Evolutionary conservation across 163 green algal species (phyloP).

Genomic region (Scenedesmus sp.): DNA sequence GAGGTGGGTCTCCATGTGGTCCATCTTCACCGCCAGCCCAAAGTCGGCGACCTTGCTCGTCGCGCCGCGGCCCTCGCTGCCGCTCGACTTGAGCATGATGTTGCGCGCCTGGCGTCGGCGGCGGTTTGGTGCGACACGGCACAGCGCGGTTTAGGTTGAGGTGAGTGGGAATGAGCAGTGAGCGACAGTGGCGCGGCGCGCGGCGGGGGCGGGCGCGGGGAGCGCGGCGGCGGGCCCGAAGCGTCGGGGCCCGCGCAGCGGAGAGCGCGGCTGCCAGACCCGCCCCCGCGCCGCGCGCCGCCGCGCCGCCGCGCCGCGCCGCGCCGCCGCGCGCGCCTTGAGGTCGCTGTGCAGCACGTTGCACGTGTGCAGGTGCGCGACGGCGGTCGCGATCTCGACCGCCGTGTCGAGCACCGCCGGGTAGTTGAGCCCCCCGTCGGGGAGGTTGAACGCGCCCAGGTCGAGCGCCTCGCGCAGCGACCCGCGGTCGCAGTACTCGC

Average conservation of each 20-base stretch:
- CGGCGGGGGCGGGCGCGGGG: too few relatives aligned
- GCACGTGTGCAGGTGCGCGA: slow-evolving; percentile 32
- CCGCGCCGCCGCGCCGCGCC: too few relatives aligned
- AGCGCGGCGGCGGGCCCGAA: too few relatives aligned
- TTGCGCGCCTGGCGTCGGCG: slow-evolving; percentile 50
- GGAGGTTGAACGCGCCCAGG: slow-evolving; percentile 46
- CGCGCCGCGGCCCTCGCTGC: slow-evolving; percentile 65
- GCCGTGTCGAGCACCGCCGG: slow-evolving; percentile 43
- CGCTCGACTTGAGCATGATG: slow-evolving; percentile 64
- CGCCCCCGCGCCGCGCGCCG: too few relatives aligned
- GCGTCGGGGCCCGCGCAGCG: too few relatives aligned
- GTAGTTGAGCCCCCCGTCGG: slow-evolving; percentile 28
- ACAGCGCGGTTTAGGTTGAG: too few relatives aligned
- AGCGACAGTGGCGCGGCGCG: too few relatives aligned
- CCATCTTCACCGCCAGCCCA: slow-evolving; percentile 59
- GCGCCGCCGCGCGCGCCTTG: slow-evolving; percentile 33
- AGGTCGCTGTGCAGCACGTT: slow-evolving; percentile 41
- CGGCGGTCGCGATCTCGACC: slow-evolving; percentile 16
- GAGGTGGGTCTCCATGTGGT: slow-evolving; percentile 55
- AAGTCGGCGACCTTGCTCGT: slow-evolving; percentile 73
- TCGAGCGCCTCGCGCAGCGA: slow-evolving; percentile 55
- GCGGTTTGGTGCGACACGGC: too few relatives aligned
- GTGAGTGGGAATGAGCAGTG: too few relatives aligned
- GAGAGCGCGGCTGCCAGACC: too few relatives aligned
- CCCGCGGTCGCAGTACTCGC: slow-evolving; percentile 54